Conservation (phyloP, 768 basidiomycete species). For the Gymnopilus junonius region DNA sequence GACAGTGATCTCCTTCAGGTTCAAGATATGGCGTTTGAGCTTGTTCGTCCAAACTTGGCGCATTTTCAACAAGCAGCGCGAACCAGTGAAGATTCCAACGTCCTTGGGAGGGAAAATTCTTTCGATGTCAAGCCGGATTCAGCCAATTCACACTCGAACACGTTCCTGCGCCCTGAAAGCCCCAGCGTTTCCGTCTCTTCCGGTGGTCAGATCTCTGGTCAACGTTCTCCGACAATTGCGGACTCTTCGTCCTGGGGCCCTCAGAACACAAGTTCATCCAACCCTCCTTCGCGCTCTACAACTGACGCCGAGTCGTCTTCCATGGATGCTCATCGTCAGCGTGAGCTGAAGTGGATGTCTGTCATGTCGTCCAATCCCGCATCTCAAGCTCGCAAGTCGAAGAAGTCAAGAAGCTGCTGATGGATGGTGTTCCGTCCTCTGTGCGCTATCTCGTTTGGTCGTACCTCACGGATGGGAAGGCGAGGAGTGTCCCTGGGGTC, state of each 20-base stretch:
- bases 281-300: conserved; percentile 2
- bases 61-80: conserved; percentile 41
- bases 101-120: conserved; percentile 39
- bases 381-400: conserved; percentile 72
- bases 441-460: conserved; percentile 88
- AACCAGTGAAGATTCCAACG: conserved; percentile 58
- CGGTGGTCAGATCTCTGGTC: conserved; percentile 18
- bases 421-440: conserved; percentile 82
- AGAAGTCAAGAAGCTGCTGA: conserved; percentile 73
- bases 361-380: conserved; percentile 60
- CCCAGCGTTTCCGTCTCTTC: conserved; percentile 48
- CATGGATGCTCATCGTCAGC: conserved; percentile 71
- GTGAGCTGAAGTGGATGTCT: conserved; percentile 79
- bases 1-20: conserved; percentile 71
- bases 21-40: conserved; percentile 82
- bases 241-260: conserved; percentile 2
- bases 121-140: conserved; percentile 34
- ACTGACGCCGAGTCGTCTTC: conserved; percentile 39
- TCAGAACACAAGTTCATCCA: conserved; percentile 6
- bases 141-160: neutral
- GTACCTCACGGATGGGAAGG: conserved; percentile 77
- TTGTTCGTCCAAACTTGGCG: conserved; percentile 64
- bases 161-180: conserved; percentile 42
- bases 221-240: conserved; percentile 25
- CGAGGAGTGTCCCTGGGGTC: conserved; percentile 67